phyloP scores from a whole-genome alignment of 768 basidiomycete genomes.

The Leccinum broughii region DNA sequence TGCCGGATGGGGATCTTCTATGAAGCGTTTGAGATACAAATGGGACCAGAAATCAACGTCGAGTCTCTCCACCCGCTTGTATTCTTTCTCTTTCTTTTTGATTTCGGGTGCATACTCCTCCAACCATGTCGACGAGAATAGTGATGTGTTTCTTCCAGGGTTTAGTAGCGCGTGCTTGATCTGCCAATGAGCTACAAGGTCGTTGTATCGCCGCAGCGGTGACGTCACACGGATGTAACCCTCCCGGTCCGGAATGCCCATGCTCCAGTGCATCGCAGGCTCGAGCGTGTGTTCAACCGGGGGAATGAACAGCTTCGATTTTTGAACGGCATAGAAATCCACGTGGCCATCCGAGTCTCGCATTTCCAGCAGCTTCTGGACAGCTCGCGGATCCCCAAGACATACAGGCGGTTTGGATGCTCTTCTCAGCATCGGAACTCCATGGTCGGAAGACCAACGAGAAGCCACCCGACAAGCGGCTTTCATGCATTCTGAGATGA shows the following conservation, averaged over 20 bases:
- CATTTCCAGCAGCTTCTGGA: constrained; percentile 47
- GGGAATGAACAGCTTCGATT: constrained; percentile 35
- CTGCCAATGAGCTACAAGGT: constrained; percentile 90
- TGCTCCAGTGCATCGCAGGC: constrained; percentile 61
- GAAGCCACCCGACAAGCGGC: constrained; percentile 76
- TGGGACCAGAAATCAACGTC: constrained; percentile 45
- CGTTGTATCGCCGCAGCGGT: constrained; percentile 82
- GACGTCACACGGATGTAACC: constrained; percentile 87
- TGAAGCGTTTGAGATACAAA: constrained; percentile 40
- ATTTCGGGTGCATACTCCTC: constrained; percentile 41
- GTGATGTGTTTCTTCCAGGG: constrained; percentile 33
- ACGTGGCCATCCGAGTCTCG: constrained; percentile 51
- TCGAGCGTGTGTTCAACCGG: constrained; percentile 47
- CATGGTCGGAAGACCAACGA: constrained; percentile 58
- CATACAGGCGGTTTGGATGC: constrained; percentile 35
- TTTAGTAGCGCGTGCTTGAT: constrained; percentile 73
- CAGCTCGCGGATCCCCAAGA: constrained; percentile 29
- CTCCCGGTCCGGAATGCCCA: constrained; percentile 70
- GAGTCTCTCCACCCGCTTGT: constrained; percentile 30
- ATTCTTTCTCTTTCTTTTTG: constrained; percentile 36
- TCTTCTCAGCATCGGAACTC: constrained; percentile 67
- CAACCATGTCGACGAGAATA: constrained; percentile 51
- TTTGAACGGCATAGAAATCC: constrained; percentile 36
- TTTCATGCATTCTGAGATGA: constrained; percentile 85
- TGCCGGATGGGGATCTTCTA: constrained; percentile 25